These are phyloP conservation scores for Cladorrhinum samala DNA, from an alignment of 495 filamentous ascomycete species.

Conservation along the genomic window DNA sequence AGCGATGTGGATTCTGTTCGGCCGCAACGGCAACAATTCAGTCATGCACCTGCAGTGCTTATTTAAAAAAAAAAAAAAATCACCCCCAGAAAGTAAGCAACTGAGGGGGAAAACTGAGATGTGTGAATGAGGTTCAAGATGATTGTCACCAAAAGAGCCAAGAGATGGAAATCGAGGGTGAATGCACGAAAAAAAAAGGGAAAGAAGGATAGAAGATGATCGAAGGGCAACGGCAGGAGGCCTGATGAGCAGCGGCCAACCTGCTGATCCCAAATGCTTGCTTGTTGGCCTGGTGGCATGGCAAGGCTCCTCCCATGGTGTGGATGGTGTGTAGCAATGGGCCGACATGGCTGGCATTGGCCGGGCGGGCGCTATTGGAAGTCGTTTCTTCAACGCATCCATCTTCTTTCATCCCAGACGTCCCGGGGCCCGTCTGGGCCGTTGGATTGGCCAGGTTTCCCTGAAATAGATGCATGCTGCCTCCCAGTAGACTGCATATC, in stretches of 20 bases:
- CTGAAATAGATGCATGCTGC: background rate
- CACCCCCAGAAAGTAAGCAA: background rate
- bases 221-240: background rate
- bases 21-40: background rate
- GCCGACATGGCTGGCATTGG: background rate
- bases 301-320: background rate
- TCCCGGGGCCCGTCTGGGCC: background rate
- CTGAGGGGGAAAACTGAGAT: no score
- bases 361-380: slow-evolving; percentile 1
- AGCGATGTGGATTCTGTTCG: slow-evolving; percentile 2
- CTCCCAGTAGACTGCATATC: background rate
- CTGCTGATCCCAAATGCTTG: slow-evolving; percentile 1
- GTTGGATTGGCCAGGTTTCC: background rate
- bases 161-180: background rate
- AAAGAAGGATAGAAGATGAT: background rate
- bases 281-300: background rate
- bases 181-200: background rate
- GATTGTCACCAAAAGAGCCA: no score
- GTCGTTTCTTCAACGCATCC: no score
- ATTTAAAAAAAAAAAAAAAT: background rate
- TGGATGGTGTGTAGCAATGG: background rate
- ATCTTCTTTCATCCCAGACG: background rate
- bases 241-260: background rate
- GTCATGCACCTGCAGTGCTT: background rate
- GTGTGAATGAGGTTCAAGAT: no score